Base-by-base conservation (phyloP, 2,329 filamentous ascomycete species). In the Colletotrichum euphorbiae region DNA sequence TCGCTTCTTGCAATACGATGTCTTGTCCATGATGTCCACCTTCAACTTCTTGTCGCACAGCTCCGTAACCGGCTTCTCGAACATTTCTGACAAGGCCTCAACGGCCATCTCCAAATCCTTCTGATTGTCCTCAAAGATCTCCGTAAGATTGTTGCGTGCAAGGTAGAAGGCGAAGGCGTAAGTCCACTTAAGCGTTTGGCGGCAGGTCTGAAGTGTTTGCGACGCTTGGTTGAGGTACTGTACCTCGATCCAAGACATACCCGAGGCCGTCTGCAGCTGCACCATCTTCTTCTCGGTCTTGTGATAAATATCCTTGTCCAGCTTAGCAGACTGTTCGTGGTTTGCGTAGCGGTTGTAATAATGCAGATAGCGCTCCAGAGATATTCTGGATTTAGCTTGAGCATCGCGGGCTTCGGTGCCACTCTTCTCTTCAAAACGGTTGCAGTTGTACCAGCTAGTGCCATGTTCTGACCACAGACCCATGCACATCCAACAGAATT, bases 401-500 rank as follows among this genome's bases (percentile, higher is more conserved):
- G 93, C 94, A 78, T 97, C 94, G 40, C 96, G 87, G 4, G 96
- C 96, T 64, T 98, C 94, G 0, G 89, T 85, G 2, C 96, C 96
- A 72, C 93, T 97, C 85, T 96, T 98, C 82, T 98, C 96, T 77
- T 99, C 96, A 74, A 91, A 99, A 8, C 96, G 87, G 77, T 97
- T 99, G 86, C 96, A 99, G 80, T 97, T 99, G 84, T 99, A 99
- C 96, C 96, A 99, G 80, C 93, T 97, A 3, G 95, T 99, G 71
- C 96, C 96, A 77, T 99, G 96, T 80, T 99, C 96, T 1, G 94
- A 97, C 96, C 96, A 99, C 1, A 97, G 84, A 0, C 96, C 96
- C 96, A 99, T 99, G 76, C 96, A 99, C 92, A 99, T 98, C 96
- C 96, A 99, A 82, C 96, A 99, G 76, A 99, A 98, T 76, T 98